These are phyloP conservation scores for Corrigiola litoralis DNA, from an alignment of 179 eudicot species.

Conservation along the genomic window DNA sequence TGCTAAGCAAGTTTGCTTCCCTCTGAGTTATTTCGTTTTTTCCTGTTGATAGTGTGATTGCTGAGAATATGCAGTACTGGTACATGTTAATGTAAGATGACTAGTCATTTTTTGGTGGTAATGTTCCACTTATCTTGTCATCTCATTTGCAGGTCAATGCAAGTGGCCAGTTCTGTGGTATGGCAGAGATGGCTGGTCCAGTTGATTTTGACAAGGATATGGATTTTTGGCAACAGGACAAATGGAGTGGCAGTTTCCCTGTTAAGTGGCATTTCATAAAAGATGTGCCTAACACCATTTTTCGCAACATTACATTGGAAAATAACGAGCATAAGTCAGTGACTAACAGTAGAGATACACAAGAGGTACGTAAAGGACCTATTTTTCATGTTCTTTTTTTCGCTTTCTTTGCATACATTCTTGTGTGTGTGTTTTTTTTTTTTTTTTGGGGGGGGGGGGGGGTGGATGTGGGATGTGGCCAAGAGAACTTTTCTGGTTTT, in stretches of 20 bases:
- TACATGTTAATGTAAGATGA: not conserved
- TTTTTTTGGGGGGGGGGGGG: not conserved
- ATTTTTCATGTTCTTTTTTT: not conserved
- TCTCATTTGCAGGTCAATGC: slow-evolving; percentile 69
- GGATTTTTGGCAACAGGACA: slow-evolving; percentile 99
- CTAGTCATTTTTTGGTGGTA: not conserved
- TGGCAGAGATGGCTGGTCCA: slow-evolving; percentile 87
- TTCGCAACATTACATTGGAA: slow-evolving; percentile 85
- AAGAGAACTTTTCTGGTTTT: no score
- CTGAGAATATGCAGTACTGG: no score
- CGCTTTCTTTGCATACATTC: not conserved
- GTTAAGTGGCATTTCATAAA: slow-evolving; percentile 95
- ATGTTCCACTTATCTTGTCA: not conserved
- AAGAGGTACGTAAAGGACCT: slow-evolving; percentile 52
- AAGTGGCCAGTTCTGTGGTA: slow-evolving; percentile 95
- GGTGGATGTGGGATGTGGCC: no score
- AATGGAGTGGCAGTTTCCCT: slow-evolving; percentile 94
- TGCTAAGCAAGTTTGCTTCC: no score
- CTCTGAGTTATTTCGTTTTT: no score
- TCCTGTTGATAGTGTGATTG: no score
- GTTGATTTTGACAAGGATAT: slow-evolving; percentile 76
- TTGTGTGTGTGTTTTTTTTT: not conserved
- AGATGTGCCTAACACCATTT: slow-evolving; percentile 77
- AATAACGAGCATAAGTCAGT: slow-evolving; percentile 97
- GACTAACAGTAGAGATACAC: slow-evolving; percentile 95